These are phyloP conservation scores for Penicillium salamii DNA, from an alignment of 495 filamentous ascomycete species.

Conservation along the genomic window DNA sequence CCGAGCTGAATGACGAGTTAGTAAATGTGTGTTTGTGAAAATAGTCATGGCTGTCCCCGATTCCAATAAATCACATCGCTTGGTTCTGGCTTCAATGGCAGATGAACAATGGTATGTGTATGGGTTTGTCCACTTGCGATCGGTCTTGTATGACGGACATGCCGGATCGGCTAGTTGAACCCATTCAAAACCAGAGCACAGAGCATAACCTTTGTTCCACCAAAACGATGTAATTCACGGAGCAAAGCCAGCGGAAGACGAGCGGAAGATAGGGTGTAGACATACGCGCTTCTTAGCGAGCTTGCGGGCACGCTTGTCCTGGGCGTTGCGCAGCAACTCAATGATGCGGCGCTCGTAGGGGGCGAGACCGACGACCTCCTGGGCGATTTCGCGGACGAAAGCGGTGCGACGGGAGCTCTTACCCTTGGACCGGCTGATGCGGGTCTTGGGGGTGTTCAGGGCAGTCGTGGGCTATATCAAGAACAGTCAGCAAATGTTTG, in stretches of 20 bases:
- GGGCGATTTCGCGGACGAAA: constrained; percentile 92
- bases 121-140: not conserved
- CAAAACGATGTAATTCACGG: constrained; percentile 2
- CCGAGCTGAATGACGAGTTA: constrained; percentile 63
- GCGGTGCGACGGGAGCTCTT: constrained; percentile 87
- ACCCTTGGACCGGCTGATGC: constrained; percentile 86
- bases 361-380: constrained; percentile 88
- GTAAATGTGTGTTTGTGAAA: constrained; percentile 1
- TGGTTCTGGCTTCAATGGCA: not conserved
- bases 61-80: not conserved
- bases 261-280: constrained; percentile 15
- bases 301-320: constrained; percentile 99
- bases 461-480: constrained; percentile 81
- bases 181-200: not conserved
- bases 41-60: no score
- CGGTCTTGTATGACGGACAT: not conserved
- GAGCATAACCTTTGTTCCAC: not conserved
- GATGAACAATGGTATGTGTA: not conserved
- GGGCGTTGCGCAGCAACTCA: constrained; percentile 96
- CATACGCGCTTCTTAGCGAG: constrained; percentile 96
- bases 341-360: constrained; percentile 98
- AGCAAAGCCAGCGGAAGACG: not conserved
- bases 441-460: constrained; percentile 73
- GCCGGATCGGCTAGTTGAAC: not conserved
- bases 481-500: constrained; percentile 33